Evolutionary conservation across 148 eudicot species (phyloP), one percentile per base, ranked within the genome.

Genomic region (Camellia granthamiana): DNA sequence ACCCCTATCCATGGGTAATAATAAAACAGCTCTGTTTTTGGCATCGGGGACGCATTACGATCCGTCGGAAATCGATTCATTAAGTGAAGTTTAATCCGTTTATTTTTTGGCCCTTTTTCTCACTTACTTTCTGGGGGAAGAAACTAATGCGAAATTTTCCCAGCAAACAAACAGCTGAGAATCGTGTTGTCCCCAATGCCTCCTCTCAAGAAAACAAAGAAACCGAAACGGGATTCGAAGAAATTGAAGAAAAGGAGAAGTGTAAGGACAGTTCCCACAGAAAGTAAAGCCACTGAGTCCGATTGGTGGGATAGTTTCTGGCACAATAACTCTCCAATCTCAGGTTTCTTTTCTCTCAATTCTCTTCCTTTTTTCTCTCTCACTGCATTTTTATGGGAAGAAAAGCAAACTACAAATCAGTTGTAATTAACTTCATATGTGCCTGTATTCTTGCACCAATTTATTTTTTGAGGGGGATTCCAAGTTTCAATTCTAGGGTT

Each of bases 241-340:
- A 86, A 88, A 74, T 74, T 81, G 55, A 88, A 87, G 79, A 89
- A 81, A 70, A 84, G 60, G 67, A 85, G 76, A 79, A 77, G 62
- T 30, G 79, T 84, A 55, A 90, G 82, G 76, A 74, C 84, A 69
- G 93, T 84, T 84, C 91, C 93, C 19, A 76, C 86, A 44, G 98
- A 91, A 6, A 85, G 88, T 74, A 90, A 82, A 87, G 78, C 90
- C 70, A 77, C 84, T 72, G 99, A 94, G 72, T 87, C 95, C 10
- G 97, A 96, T 62, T 96, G 99, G 99, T 96, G 98, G 99, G 97
- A 92, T 76, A 79, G 84, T 79, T 96, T 96, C 84, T 86, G 91
- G 94, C 89, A 82, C 64, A 96, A 87, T 77, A 88, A 84, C 78
- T 90, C 91, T 41, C 82, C 90, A 23, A 46, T 78, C 67, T 89